Base-by-base conservation (phyloP, 2,329 filamentous ascomycete genomes). In the Arthrobotrys pseudoclavata region DNA sequence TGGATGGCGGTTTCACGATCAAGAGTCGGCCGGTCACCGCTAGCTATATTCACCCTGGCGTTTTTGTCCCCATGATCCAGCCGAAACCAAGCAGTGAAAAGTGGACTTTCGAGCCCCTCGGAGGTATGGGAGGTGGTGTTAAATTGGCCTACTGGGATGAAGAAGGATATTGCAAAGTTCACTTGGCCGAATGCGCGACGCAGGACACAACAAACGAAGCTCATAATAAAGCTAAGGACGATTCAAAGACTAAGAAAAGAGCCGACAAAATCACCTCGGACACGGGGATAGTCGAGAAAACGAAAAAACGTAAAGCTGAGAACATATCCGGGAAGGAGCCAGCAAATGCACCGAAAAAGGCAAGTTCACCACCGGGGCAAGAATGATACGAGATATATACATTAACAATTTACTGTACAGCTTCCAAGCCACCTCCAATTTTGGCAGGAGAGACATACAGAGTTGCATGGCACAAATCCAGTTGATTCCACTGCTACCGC, bases 11-110 rank as follows among this genome's bases (percentile, higher is more conserved):
- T 1, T 95, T 95, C 81, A 93, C 91, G 1, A 92, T 96, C 78
- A 90, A 90, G 0, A 92, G 91, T 1, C 91, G 89, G 79, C 88
- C 90, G 0, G 91, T 93, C 15, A 86, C 88, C 10, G 87, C 93
- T 24, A 91, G 88, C 50, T 93, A 91, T 80, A 94, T 94, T 45
- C 92, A 96, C 80, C 89, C 92, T n/a, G 92, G 92, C 4, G 92
- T 96, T 1, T 96, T 96, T 81, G 88, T 94, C 12, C 92, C 91
- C 0, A 90, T 92, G 50, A 86, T 91, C 60, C 88, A 90, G 62
- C 86, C 87, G 6, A 86, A 86, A 4, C 85, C 87, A 0, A 87
- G 87, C 18, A 88, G 86, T n/a, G 87, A 88, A 13, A 86, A 85
- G 53, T 90, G 90, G 82, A 91, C 90, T 0, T 94, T 95, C 81